Conservation (phyloP, 192 early-diverging fungal species). For the Chytriomyces sp. region DNA sequence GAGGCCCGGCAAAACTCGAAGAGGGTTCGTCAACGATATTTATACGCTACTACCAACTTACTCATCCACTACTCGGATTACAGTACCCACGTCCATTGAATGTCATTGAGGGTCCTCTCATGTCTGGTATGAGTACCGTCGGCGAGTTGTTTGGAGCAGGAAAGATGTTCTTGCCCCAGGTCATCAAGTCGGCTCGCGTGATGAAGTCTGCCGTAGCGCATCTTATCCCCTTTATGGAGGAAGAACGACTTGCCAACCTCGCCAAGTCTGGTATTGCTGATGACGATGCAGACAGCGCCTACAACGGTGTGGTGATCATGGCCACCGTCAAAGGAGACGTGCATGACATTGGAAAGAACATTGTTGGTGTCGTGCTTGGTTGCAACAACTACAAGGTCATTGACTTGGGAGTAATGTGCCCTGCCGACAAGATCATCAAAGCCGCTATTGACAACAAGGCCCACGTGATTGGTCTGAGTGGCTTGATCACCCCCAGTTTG, state of each 20-base stretch:
- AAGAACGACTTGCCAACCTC: conserved; percentile 80
- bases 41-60: neutral
- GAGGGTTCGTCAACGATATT: conserved; percentile 30
- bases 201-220: conserved; percentile 99
- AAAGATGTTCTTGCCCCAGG: conserved; percentile 98
- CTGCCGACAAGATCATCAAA: conserved; percentile 90
- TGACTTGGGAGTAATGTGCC: conserved; percentile 94
- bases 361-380: conserved; percentile 93
- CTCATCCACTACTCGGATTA: neutral
- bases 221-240: conserved; percentile 91
- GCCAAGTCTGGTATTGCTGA: conserved; percentile 50
- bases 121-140: conserved; percentile 92
- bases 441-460: conserved; percentile 86
- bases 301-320: conserved; percentile 88
- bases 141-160: conserved; percentile 93
- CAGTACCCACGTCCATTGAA: conserved; percentile 86
- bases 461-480: conserved; percentile 90
- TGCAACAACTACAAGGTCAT: conserved; percentile 98
- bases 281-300: conserved; percentile 63
- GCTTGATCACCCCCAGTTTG: conserved; percentile 91
- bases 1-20: conserved; percentile 76
- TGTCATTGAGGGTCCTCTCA: conserved; percentile 95
- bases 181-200: conserved; percentile 93
- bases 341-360: conserved; percentile 98
- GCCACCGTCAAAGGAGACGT: conserved; percentile 98